Evolutionary conservation across 106 monocot species (phyloP), one percentile per base, ranked within the genome.

Genomic region (Cymbidium sinense): DNA sequence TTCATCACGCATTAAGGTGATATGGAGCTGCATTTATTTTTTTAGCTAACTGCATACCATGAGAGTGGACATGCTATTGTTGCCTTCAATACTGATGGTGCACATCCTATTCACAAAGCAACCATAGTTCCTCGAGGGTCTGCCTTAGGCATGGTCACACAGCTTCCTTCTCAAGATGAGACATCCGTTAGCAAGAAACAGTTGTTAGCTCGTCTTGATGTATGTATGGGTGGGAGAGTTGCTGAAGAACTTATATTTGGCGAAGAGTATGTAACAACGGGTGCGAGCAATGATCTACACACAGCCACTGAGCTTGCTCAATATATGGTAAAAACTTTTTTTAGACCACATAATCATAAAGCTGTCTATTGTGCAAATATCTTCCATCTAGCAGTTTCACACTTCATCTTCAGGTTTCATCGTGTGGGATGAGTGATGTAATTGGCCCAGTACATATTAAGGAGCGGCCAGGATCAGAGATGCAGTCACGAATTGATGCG

Each of bases 151-250:
- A 98, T 98, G 98, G 98, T 98, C 44, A 94, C 92, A 1, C 98
- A 94, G 76, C 94, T 94, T 76, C 98, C 98, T 43, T 86, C 91
- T 73, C 88, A 98, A 64, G 98, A 94, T 80, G 98, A 98, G 75
- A 98, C 98, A 23, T 94, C 92, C 62, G 84, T 94, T 51, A 94
- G 92, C 90, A 94, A 89, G 87, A 92, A 86, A 74, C 98, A 98
- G 76, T 72, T 98, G 25, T 79, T 98, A 79, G 94, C 98, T 31
- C 86, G 98, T 65, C 89, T 98, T 81, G 98, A 98, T 88, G 91
- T 98, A 33, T 98, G 98, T 86, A 94, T 98, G 98, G 98, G 98
- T 71, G 98, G 98, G n/a, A 88, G 98, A 82, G 98, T 92, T 78
- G 96, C 94, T 30, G 96, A 98, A 50, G 96, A 94, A 76, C 91